Base-by-base conservation (phyloP, 306 rosid genomes). In the Lagenaria siceraria region DNA sequence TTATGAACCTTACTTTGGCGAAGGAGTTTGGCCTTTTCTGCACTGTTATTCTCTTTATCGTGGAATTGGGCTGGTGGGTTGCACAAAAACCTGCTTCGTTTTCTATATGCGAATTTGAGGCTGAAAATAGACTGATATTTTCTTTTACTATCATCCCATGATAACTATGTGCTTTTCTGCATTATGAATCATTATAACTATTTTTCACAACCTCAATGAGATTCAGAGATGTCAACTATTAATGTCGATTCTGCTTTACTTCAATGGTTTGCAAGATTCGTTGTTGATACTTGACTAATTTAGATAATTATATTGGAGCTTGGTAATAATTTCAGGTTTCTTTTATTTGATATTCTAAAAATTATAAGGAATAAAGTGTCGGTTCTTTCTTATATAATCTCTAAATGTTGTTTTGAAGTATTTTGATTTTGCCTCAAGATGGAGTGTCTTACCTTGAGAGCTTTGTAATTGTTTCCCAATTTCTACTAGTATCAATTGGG, bases 21-120 rank as follows among this genome's bases (percentile, higher is more conserved):
- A 90, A 88, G 98, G 99, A 77, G 81, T 87, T 79, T 96, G 99
- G 99, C 89, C 97, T 68, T 96, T 96, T 85, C 91, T 96, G 77
- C 99, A 96, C 84, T 21, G 36, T 21, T 82, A 73, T 78, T 83
- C 98, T 75, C 94, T 96, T 75, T 92, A 96, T 79, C 97, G 96
- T 21, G 99, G 99, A 82, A 82, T 96, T 49, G 93, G 97, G 75
- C 76, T 96, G 91, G 99, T 96, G 80, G 83, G 96, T 85, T 87
- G 33, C 83, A 24, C 18, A 21, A 42, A 70, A 35, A 29, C 13
- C 33, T 52, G 29, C 53, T 59, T 33, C 13, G 8, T 54, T 77
- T 63, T 71, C 35, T 8, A 19, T 74, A 31, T 74, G 27, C 11
- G 11, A 48, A 51, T 18, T 19, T 74, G 63, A 53, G 7, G 18